phyloP scores from a whole-genome alignment of 2,329 filamentous ascomycete genomes.

The Massarina eburnea region DNA sequence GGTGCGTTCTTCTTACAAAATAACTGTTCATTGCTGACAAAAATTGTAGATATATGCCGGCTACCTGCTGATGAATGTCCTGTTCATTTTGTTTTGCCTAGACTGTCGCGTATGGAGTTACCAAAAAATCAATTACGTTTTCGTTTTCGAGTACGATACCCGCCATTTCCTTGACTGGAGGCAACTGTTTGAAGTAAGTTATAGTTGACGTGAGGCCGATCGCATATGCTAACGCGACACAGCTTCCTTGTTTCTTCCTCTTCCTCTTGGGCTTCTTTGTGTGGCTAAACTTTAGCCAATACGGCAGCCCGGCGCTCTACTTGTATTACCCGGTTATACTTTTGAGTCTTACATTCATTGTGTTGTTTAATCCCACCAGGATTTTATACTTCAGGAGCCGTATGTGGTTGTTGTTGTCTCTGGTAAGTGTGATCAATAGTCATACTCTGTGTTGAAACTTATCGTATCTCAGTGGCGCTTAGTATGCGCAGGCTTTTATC shows the following conservation, averaged over 20 bases:
- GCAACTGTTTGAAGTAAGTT: slow-evolving; percentile 69
- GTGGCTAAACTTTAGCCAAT: slow-evolving; percentile 83
- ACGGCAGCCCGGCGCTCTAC: slow-evolving; percentile 68
- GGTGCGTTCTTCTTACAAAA: slow-evolving; percentile 54
- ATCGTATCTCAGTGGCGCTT: slow-evolving; percentile 69
- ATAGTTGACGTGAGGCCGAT: accelerated
- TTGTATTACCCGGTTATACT: slow-evolving; percentile 86
- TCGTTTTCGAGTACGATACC: slow-evolving; percentile 95
- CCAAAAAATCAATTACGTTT: slow-evolving; percentile 91
- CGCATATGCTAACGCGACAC: slow-evolving; percentile 9
- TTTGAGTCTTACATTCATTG: slow-evolving; percentile 64
- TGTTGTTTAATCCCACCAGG: slow-evolving; percentile 76
- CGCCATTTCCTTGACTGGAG: slow-evolving; percentile 87
- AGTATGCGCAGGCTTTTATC: slow-evolving; percentile 80
- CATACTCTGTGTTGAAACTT: slow-evolving; percentile 20
- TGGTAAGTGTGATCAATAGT: slow-evolving; percentile 58
- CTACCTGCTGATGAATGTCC: slow-evolving; percentile 80
- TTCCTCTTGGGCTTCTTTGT: slow-evolving; percentile 75
- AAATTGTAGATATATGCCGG: slow-evolving; percentile 76
- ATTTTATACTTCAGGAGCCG: slow-evolving; percentile 75
- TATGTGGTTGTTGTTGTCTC: slow-evolving; percentile 85
- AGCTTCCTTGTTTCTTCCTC: slow-evolving; percentile 81
- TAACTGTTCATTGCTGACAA: slow-evolving; percentile 47
- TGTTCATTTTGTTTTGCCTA: slow-evolving; percentile 82
- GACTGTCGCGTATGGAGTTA: slow-evolving; percentile 81